Evolutionary conservation across 2,329 filamentous ascomycete genomes (phyloP).

Genomic region (Fusarium nisikadoi): DNA sequence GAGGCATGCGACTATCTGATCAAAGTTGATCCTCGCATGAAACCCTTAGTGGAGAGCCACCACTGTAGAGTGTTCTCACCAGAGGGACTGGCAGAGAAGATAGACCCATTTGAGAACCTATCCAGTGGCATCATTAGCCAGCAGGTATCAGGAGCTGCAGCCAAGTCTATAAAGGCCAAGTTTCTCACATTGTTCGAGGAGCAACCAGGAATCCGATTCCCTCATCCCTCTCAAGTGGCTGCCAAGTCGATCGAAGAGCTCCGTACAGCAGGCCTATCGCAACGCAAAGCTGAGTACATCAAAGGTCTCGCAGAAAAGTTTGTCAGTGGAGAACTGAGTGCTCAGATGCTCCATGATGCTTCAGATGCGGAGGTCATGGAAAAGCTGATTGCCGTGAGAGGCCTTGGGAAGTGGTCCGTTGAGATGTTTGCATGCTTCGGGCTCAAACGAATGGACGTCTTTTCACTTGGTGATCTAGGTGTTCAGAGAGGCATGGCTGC

Average conservation of each 20-base stretch:
- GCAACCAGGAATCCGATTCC: slow-evolving; percentile 65
- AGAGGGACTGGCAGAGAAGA: slow-evolving; percentile 81
- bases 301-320: slow-evolving; percentile 88
- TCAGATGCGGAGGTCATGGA: slow-evolving; percentile 88
- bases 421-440: slow-evolving; percentile 99
- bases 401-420: slow-evolving; percentile 89
- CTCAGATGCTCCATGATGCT: slow-evolving; percentile 79
- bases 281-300: slow-evolving; percentile 96
- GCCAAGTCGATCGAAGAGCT: slow-evolving; percentile 71
- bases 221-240: slow-evolving; percentile 78
- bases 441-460: slow-evolving; percentile 94
- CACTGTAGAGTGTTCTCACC: slow-evolving; percentile 83
- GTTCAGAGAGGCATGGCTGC: slow-evolving; percentile 95
- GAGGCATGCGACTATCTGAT: slow-evolving; percentile 81
- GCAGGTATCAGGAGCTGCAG: slow-evolving; percentile 94
- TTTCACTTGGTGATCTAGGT: slow-evolving; percentile 89
- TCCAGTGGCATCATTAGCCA: slow-evolving; percentile 92
- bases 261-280: slow-evolving; percentile 87
- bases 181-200: slow-evolving; percentile 78
- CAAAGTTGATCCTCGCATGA: slow-evolving; percentile 76
- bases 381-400: slow-evolving; percentile 84
- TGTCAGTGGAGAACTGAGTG: slow-evolving; percentile 75
- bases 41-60: slow-evolving; percentile 76
- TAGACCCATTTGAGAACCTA: slow-evolving; percentile 89
- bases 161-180: slow-evolving; percentile 86